These are phyloP conservation scores for Trichoderma asperelloides DNA, from an alignment of 495 filamentous ascomycete species.

Conservation along the genomic window DNA sequence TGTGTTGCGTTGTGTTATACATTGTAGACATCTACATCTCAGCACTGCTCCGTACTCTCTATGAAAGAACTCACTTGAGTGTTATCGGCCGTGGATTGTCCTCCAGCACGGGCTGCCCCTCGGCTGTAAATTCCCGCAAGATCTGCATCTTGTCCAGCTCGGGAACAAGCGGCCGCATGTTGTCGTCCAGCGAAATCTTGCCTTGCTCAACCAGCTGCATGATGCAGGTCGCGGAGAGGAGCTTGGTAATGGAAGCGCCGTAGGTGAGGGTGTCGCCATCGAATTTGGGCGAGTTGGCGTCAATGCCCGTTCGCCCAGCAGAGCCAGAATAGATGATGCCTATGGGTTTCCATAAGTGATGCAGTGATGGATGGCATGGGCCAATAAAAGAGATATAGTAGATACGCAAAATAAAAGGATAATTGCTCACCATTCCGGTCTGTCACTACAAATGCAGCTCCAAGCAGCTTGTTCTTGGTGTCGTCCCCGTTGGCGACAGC, in stretches of 20 bases:
- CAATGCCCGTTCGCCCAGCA: constrained; percentile 17
- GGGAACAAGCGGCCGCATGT: constrained; percentile 17
- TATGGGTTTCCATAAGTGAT: constrained; percentile 7
- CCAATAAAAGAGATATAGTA: not conserved
- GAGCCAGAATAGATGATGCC: constrained; percentile 19
- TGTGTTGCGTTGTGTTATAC: too few relatives aligned
- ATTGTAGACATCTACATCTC: too few relatives aligned
- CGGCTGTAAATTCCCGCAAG: constrained; percentile 17
- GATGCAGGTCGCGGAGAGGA: constrained; percentile 16
- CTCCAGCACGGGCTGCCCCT: constrained; percentile 19
- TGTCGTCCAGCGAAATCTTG: constrained; percentile 17
- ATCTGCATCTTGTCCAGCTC: constrained; percentile 19
- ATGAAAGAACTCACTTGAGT: constrained; percentile 15
- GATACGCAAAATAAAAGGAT: not conserved
- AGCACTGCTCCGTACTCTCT: too few relatives aligned
- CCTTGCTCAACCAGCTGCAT: constrained; percentile 22
- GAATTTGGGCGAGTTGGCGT: constrained; percentile 17
- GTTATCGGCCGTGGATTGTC: constrained; percentile 22
- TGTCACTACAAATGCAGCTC: constrained; percentile 22
- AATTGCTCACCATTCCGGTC: constrained; percentile 17
- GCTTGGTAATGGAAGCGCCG: constrained; percentile 23
- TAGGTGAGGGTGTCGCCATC: constrained; percentile 43
- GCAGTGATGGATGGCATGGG: not conserved
- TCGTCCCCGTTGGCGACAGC: not conserved
- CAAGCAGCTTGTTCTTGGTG: constrained; percentile 23